A percentile compares a stretch with the other conserved stretches of the same genome.
These are phyloP conservation scores for Kwoniella dejecticola DNA, from an alignment of 768 basidiomycete species.

Conservation along the genomic window DNA sequence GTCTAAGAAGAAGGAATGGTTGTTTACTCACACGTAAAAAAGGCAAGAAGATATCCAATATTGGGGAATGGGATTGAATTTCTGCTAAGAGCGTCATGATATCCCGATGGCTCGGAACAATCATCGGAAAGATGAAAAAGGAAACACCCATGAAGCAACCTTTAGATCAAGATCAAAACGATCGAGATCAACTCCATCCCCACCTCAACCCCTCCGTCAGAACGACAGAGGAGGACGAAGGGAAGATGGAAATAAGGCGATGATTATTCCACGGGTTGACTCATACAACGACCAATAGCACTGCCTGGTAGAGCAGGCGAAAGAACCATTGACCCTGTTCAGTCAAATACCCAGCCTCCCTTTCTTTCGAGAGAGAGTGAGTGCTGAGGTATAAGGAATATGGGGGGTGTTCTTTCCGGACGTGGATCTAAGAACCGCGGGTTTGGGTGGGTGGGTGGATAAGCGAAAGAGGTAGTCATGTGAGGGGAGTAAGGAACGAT, in stretches of 20 bases:
- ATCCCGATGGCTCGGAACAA: not conserved
- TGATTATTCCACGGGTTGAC: conserved; percentile 53
- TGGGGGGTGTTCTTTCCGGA: conserved; percentile 41
- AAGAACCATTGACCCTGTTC: conserved; percentile 29
- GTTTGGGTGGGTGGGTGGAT: conserved; percentile 17
- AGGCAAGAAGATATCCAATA: not conserved
- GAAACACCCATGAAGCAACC: conserved; percentile 25
- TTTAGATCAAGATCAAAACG: conserved; percentile 21
- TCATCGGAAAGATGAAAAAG: not conserved
- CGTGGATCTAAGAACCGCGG: conserved; percentile 55
- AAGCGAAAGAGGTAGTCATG: conserved; percentile 3
- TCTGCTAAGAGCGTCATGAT: conserved; percentile 5
- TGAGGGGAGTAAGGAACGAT: conserved; percentile 3
- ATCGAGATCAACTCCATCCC: not conserved
- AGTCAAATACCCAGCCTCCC: conserved; percentile 3
- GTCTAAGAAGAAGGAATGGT: no score
- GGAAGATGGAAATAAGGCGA: conserved; percentile 9
- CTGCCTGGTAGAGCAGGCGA: conserved; percentile 50
- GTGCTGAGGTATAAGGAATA: conserved; percentile 21
- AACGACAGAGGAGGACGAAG: conserved; percentile 5
- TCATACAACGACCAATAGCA: conserved; percentile 53
- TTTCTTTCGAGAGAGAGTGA: not conserved
- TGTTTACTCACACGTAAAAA: no score
- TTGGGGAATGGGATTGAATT: not conserved
- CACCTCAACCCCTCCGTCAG: not conserved